A percentile compares a stretch with the other conserved stretches of the same genome.
Conservation (phyloP, 1,284 basidiomycete species). For the Heterobasidion parviporum region DNA sequence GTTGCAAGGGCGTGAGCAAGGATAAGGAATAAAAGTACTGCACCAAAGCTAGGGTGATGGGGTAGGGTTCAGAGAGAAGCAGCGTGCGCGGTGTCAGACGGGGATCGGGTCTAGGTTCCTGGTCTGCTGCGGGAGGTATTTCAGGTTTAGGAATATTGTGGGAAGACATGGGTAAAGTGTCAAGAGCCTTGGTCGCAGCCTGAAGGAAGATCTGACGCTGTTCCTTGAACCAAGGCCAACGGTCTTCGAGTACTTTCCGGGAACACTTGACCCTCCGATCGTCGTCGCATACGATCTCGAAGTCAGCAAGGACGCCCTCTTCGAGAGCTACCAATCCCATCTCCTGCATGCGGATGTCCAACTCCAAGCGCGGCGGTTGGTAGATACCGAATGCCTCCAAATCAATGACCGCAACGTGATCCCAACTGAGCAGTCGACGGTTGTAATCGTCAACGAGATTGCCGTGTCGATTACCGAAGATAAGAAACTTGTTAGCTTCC, state of each 20-base stretch:
- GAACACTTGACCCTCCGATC: conserved; percentile 79
- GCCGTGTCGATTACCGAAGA: conserved; percentile 83
- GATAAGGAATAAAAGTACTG: conserved; percentile 90
- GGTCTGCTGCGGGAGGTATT: conserved; percentile 37
- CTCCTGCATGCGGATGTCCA: conserved; percentile 68
- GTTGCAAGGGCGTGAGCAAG: conserved; percentile 84
- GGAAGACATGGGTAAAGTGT: conserved; percentile 47
- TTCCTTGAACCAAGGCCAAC: conserved; percentile 92
- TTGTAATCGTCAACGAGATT: conserved; percentile 91
- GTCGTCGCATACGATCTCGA: conserved; percentile 88
- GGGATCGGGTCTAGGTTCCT: conserved; percentile 55
- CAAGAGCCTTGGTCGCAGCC: conserved; percentile 44
- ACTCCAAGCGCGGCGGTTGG: conserved; percentile 65
- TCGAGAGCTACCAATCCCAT: conserved; percentile 74
- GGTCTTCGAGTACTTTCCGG: conserved; percentile 70
- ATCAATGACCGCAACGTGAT: conserved; percentile 85
- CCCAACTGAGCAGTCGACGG: conserved; percentile 82
- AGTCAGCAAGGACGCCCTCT: conserved; percentile 72
- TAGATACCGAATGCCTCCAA: conserved; percentile 93
- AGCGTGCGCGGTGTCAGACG: conserved; percentile 74
- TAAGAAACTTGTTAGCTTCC: conserved; percentile 71
- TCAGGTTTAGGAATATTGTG: conserved; percentile 54
- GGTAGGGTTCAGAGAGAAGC: conserved; percentile 81
- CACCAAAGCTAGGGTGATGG: conserved; percentile 80
- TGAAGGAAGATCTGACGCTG: conserved; percentile 54